Base-by-base conservation (phyloP, 2,329 filamentous ascomycete genomes). In the Colletotrichum melonis region DNA sequence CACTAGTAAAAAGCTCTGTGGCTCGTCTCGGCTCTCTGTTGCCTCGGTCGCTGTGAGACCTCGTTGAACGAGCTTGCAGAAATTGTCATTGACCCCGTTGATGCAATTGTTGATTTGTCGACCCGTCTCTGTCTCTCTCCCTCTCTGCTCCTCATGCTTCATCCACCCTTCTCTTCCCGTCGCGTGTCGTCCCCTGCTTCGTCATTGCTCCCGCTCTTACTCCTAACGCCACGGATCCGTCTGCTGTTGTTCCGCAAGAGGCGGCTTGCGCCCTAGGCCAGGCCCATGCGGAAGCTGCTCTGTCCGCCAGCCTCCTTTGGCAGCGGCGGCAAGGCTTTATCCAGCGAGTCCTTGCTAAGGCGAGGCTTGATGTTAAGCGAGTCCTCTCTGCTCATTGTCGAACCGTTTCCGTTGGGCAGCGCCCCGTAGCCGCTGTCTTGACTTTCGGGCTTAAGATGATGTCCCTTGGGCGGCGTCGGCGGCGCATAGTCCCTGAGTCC, bases 301-400 rank as follows among this genome's bases (percentile, higher is more conserved):
- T 72, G 69, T 19, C 76, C 76, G 5, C 64, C 73, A 46, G 30
- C 69, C 59, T 77, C 76, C 58, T 72, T 74, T 2, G 90, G 90
- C 57, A 92, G 79, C 3, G 89, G 88, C 7, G 90, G 90, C 59
- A 92, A 80, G 12, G 86, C 86, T 81, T 92, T 92, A 76, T 92
- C 88, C 56, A 92, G 81, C 75, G 89, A 91, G 54, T 89, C 87
- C 59, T 86, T 86, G 79, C 88, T 89, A 71, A 89, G 77, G 73
- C 81, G 82, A 35, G 80, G 75, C 49, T 81, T 81, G 55, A 84
- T 77, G 71, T 78, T 81, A 4, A 81, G 63, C 22, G 80, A 82
- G 60, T 76, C 75, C 57, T 79, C 79, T 52, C 78, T 74, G 69
- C 76, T 79, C 63, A 79, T 78, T 24, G 80, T 78, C 9, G 78